A percentile compares a stretch with the other conserved stretches of the same genome.
Evolutionary conservation across 2,329 filamentous ascomycete genomes (phyloP).

Genomic region (Stromatinia cepivora): DNA sequence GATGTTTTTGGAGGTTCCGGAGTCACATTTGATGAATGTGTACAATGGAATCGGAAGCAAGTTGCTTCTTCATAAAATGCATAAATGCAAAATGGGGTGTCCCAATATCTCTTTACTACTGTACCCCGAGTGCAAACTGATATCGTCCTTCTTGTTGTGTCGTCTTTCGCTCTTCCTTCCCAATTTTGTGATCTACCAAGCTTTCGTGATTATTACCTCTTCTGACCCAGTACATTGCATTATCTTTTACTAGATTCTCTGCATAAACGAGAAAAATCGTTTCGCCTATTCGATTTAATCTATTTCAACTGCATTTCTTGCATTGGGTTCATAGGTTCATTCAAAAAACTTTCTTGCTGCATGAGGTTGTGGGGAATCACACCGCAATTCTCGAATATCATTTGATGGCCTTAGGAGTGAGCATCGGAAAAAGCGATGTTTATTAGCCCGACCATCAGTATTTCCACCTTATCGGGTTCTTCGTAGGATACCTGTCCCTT

Average conservation of each 20-base stretch:
- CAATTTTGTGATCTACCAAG: not conserved
- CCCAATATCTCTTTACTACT: not conserved
- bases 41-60: slow-evolving; percentile 74
- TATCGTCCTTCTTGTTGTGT: not conserved
- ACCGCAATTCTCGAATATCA: not conserved
- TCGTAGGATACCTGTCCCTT: not conserved
- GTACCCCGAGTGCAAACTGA: not conserved
- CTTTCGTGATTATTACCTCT: not conserved
- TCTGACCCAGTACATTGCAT: slow-evolving; percentile 12
- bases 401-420: slow-evolving; percentile 3
- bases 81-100: slow-evolving; percentile 4
- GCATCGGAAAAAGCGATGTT: not conserved
- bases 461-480: not conserved
- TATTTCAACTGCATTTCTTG: not conserved
- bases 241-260: slow-evolving; percentile 13
- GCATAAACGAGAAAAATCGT: not conserved
- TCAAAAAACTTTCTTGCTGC: slow-evolving; percentile 17
- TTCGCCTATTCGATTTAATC: not conserved
- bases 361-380: slow-evolving; percentile 21
- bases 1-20: slow-evolving; percentile 92
- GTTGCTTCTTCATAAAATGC: slow-evolving; percentile 26
- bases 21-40: slow-evolving; percentile 85
- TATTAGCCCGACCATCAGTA: not conserved
- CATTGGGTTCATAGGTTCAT: not conserved
- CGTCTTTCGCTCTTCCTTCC: not conserved